These are phyloP conservation scores for Phytophthora uliginosa DNA, from an alignment of 352 stramenopile species.

Conservation along the genomic window DNA sequence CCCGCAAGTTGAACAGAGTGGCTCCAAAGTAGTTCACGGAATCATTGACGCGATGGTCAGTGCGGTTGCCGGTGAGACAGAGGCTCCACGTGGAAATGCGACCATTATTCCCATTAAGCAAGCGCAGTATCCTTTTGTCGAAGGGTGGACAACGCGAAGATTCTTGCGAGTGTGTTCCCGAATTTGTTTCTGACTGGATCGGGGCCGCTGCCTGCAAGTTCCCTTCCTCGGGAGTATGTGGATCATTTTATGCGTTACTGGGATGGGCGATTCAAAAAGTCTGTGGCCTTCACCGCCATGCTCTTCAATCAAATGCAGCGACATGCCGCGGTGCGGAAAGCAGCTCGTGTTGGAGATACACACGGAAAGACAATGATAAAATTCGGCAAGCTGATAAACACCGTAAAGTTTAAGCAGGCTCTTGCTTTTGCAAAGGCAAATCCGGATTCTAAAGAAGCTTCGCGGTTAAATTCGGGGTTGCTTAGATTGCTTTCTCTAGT, in stretches of 20 bases:
- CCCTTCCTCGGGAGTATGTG: too few relatives aligned
- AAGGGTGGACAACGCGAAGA: slow-evolving; percentile 21
- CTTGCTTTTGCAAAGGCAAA: slow-evolving; percentile 3
- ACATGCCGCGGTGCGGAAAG: slow-evolving; percentile 14
- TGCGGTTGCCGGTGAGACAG: background rate
- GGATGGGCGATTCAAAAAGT: slow-evolving; percentile 21
- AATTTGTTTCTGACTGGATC: slow-evolving; percentile 11
- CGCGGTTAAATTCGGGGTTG: slow-evolving; percentile 20
- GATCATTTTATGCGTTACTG: background rate
- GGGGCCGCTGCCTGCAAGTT: too few relatives aligned
- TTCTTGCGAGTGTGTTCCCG: slow-evolving; percentile 19
- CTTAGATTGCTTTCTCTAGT: slow-evolving; percentile 31
- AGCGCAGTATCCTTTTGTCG: background rate
- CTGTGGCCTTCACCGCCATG: background rate
- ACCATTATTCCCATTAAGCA: slow-evolving; percentile 11
- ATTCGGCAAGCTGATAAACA: slow-evolving; percentile 15
- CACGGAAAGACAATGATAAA: slow-evolving; percentile 1
- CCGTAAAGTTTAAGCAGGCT: background rate
- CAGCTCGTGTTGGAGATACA: background rate
- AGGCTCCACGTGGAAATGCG: background rate
- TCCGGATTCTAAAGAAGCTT: slow-evolving; percentile 7
- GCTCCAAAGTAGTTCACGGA: slow-evolving; percentile 1
- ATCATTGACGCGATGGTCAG: slow-evolving; percentile 7
- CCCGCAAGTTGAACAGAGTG: background rate
- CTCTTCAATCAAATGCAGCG: slow-evolving; percentile 31